Percentiles rank a stretch among this genome's conserved stretches.
Conservation (phyloP, 805 yeast species). For the Candida oleophila region DNA sequence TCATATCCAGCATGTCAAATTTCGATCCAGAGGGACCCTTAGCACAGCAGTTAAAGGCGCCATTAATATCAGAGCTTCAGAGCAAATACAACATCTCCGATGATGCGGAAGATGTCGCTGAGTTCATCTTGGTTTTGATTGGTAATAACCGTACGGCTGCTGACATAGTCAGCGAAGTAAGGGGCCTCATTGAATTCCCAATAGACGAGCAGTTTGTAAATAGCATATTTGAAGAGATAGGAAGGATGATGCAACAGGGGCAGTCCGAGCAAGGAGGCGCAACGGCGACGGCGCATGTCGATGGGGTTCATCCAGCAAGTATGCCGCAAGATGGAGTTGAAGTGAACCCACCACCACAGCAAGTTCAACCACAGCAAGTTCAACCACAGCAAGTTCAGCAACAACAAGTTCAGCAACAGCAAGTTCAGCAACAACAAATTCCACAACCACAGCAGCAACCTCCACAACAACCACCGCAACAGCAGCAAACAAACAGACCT, state of each 20-base stretch:
- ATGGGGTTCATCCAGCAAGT: background rate
- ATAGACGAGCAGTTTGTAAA: conserved; percentile 59
- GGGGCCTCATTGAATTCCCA: conserved; percentile 58
- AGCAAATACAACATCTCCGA: conserved; percentile 34
- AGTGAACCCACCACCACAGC: background rate
- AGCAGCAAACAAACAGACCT: background rate
- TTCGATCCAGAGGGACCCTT: conserved; percentile 42
- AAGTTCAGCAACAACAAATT: background rate
- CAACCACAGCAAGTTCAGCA: background rate
- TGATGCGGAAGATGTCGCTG: conserved; percentile 61
- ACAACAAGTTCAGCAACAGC: background rate
- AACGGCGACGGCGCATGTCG: conserved; percentile 6
- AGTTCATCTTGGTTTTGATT: conserved; percentile 68
- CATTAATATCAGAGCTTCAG: conserved; percentile 34
- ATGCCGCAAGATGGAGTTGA: background rate
- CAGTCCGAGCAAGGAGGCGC: conserved; percentile 11
- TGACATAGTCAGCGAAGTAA: conserved; percentile 60
- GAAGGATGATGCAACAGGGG: conserved; percentile 27
- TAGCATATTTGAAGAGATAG: conserved; percentile 57
- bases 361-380: background rate
- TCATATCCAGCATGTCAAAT: conserved; percentile 14
- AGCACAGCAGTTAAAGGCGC: conserved; percentile 34
- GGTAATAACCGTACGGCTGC: conserved; percentile 63
- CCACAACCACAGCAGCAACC: background rate
- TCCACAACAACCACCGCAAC: conserved; percentile 1